Conservation (phyloP, 495 filamentous ascomycete genomes). For the Pseudevernia furfuracea region DNA sequence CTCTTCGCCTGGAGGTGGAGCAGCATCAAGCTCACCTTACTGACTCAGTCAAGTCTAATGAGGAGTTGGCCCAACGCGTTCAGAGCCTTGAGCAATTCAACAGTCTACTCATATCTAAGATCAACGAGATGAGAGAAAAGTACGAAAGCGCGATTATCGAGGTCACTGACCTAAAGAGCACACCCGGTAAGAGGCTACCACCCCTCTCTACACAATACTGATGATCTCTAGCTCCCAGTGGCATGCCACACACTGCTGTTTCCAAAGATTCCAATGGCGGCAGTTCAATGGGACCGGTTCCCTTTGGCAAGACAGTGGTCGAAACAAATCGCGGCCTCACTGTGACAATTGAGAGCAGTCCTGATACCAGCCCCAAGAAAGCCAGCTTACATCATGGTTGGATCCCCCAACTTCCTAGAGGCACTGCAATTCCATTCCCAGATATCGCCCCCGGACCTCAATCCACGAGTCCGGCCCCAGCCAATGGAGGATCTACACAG, state of each 20-base stretch:
- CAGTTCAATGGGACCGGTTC: neutral
- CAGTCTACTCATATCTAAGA: neutral
- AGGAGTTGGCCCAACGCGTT: neutral
- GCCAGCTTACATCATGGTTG: neutral
- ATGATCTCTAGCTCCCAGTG: neutral
- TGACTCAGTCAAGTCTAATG: neutral
- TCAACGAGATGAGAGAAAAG: neutral
- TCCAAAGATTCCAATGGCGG: neutral
- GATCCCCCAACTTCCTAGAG: neutral
- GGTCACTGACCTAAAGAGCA: neutral
- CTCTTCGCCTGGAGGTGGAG: neutral
- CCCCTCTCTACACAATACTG: neutral
- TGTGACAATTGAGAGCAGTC: conserved; percentile 1
- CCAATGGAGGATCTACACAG: neutral
- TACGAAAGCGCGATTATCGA: neutral
- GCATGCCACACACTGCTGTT: neutral
- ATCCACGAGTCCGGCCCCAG: neutral
- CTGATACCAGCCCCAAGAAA: neutral
- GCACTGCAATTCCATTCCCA: neutral
- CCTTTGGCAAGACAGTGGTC: neutral
- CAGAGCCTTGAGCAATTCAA: neutral
- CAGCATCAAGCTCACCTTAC: neutral
- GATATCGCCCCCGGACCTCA: neutral
- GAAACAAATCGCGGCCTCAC: neutral
- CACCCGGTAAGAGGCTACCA: neutral